Evolutionary conservation across 176 grass and related monocot species (phyloP), one percentile per base, ranked within the genome.

Genomic region (Olyra latifolia): DNA sequence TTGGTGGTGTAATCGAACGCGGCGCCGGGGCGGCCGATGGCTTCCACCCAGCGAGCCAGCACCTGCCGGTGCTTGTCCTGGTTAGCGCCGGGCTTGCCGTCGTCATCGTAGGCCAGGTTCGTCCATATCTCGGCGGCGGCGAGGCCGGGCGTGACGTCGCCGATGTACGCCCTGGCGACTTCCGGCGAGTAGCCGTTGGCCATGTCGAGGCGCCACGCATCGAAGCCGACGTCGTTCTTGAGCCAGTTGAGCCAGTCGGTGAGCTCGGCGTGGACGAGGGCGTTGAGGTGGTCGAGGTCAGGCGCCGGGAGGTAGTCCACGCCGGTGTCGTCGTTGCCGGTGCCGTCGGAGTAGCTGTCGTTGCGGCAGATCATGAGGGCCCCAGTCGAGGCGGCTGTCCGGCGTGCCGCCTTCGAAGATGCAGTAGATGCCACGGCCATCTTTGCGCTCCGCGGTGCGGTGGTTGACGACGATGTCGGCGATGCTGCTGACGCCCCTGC

Each of bases 241-340:
- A 92, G 54, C 90, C 90, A 89, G 29, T 87, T 72, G 57, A 92
- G 84, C 90, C 90, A 92, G 27, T 80, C 90, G 15, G 83, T 50
- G 75, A 92, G 90, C 73, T 89, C 90, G 0, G 25, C 35, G 60
- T 76, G 83, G 75, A 92, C 90, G 32, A 56, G 79, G 1, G 14
- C 17, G 83, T 92, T 89, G 68, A 89, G 90, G 86, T 92, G 90
- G 72, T 92, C 90, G 22, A 92, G 86, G 79, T 92, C 90, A 12
- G 90, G 90, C 19, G 90, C 86, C 1, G 73, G 54, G 27, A 22
- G 17, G 72, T 83, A 92, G 62, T 60, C 82, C 10, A 15, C 49
- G 11, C 87, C 86, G 12, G 90, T 89, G 75, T 92, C 90, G 44
- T 12, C 69, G 84, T 84, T 68, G 15, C 90, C 90, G 9, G 86